Evolutionary conservation across 2,329 filamentous ascomycete species (phyloP), one percentile per base, ranked within the genome.

Genomic region (Fusarium sp.): DNA sequence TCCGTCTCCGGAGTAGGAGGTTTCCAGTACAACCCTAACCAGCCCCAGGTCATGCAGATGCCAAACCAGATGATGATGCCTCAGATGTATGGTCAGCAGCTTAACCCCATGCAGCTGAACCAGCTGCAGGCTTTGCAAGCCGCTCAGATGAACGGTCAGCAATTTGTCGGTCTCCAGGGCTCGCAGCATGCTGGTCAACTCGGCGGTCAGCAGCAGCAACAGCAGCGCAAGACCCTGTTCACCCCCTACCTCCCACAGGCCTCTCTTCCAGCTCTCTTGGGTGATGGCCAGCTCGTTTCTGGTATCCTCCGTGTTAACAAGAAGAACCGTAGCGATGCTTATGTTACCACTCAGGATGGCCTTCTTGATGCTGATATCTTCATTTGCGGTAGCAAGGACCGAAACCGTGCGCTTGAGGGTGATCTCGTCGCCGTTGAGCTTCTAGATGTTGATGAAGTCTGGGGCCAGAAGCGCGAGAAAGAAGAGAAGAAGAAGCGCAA

Each of bases 401-500:
- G 96, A 73, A 99, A 99, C 81, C 92, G 96, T 81, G 96, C 96
- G 58, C 87, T 99, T 38, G 96, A 99, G 80, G 96, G 96, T 63
- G 96, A 99, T 79, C 87, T 97, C 58, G 96, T 99, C 62, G 96
- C 96, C 32, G 90, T 99, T 57, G 96, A 99, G 82, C 90, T 99
- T 48, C 90, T 99, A 54, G 95, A 99, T 77, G 96, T 99, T 10
- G 96, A 98, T 79, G 96, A 99, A 78, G 96, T 99, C 5, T 99
- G 96, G 96, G 90, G 92, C 25, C 96, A 99, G 85, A 99, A 99
- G 87, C 93, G 94, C 60, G 96, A 99, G 81, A 99, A 99, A 81
- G 96, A 99, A 83, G 96, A 99, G 81, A 99, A 99, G 88, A 99
- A 99, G 89, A 99, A 98, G 85, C 93, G 96, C 80, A 99, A 99